Percentiles rank a stretch among this genome's conserved stretches.
phyloP scores from a whole-genome alignment of 805 yeast genomes.

The Metschnikowia colocasiae region DNA sequence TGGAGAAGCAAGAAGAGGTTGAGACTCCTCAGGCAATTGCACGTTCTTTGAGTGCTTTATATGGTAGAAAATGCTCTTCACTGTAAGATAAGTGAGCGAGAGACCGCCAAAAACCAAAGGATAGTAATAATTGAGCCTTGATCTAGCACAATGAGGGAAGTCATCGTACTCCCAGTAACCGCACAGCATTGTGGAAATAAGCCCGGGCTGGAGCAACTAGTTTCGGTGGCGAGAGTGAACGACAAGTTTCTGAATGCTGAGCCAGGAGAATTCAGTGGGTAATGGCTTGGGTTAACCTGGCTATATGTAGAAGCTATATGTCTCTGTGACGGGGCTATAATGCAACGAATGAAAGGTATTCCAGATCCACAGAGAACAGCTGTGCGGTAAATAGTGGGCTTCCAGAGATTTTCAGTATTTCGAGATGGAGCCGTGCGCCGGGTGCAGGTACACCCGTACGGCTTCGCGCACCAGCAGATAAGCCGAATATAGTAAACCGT shows the following conservation, averaged over 20 bases:
- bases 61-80: conserved; percentile 11
- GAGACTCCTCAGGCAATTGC: conserved; percentile 23
- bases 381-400: neutral
- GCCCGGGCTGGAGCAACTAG: neutral
- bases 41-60: conserved; percentile 8
- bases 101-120: conserved; percentile 30
- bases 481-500: neutral
- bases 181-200: conserved; percentile 15
- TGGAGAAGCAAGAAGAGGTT: conserved; percentile 32
- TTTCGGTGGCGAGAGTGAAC: neutral
- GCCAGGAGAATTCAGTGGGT: neutral
- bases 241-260: neutral
- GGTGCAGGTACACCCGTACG: conserved; percentile 7
- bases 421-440: neutral
- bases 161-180: conserved; percentile 60
- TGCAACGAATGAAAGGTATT: neutral
- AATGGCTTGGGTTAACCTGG: neutral
- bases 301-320: neutral
- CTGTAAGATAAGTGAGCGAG: conserved; percentile 25
- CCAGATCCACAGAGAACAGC: neutral
- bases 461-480: conserved; percentile 4
- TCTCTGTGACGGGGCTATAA: neutral
- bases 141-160: conserved; percentile 49
- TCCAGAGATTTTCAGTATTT: neutral
- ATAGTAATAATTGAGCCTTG: conserved; percentile 33